Evolutionary conservation across 2,329 filamentous ascomycete genomes (phyloP), one percentile per base, ranked within the genome.

Genomic region (Botrytis byssoidea): DNA sequence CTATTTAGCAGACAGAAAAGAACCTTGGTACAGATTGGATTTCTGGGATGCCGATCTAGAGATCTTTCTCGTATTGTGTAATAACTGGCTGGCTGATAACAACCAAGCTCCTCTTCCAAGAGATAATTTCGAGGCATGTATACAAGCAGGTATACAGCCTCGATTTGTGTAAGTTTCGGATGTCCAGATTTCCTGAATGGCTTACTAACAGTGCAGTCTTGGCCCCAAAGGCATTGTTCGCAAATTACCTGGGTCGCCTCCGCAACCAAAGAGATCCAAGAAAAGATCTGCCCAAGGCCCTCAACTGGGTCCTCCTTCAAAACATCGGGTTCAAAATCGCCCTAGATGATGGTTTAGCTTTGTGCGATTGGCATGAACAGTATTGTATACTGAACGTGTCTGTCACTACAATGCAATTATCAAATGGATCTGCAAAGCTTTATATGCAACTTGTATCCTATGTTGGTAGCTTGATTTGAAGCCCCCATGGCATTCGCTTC

Each of bases 31-130:
- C 25, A 65, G 70, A 29, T 29, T 18, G 10, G 70, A 71, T 46
- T 71, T 71, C 14, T 65, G 70, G 70, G 70, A 71, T n/a, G 60
- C 60, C 16, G 70, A 71, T 44, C 4, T 71, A 29, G 44, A 66
- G 32, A 40, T 48, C 2, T 71, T 66, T 42, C 60, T 46, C 1
- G 9, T 18, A 12, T 29, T 65, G 46, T 71, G 70, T 51, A 71
- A 71, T 46, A 65, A 42, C 5, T 51, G 59, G 40, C 6, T 71
- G n/a, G 37, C 7, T 14, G 48, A 42, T 8, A 46, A 51, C 8
- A 18, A 44, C 37, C 60, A n/a, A 7, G 25, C n/a, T 25, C 18
- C 25, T 35, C 57, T 70, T 37, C 5, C 51, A 37, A 64, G 1
- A 22, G n/a, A 37, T 12, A 14, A 37, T 8, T 71, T 71, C 9